Base-by-base conservation (phyloP, 75 land plant species). In the Pseudotsuga menziesii region DNA sequence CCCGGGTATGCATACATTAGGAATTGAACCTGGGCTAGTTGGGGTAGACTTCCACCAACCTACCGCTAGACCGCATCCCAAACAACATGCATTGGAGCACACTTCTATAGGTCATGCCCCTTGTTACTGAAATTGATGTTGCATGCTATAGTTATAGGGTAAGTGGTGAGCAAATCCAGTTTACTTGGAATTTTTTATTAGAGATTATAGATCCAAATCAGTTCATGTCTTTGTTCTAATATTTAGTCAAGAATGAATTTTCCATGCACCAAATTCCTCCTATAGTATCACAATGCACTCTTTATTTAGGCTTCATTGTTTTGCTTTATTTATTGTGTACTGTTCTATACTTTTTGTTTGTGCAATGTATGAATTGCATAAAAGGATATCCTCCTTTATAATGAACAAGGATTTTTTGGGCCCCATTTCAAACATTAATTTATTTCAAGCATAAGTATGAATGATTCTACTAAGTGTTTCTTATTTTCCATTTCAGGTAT, bases 401-500 rank as follows among this genome's bases (percentile, higher is more conserved):
- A 39, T 14, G 14, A 20, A 6, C 57, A 73, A 0, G 59, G 75
- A 44, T 35, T 2, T 41, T n/a, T n/a, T 71, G 15, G 39, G 75
- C 20, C 8, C 5, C 22, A 76, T 76, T 54, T 32, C 14, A 41
- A 14, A 19, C 6, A 17, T 4, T 27, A 61, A 5, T 9, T 22
- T 26, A 19, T 62, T 44, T 44, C 52, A 44, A 44, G 35, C 29
- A 3, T 19, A 64, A 22, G 27, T n/a, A 20, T 8, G 27, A 76
- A 29, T 61, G 19, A 25, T 76, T 16, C 5, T 39, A 11, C 16
- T 61, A 20, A 71, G n/a, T 35, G 6, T 15, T 58, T 52, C 56
- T 60, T 25, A n/a, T n/a, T 81, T 77, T 26, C 70, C 61, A 12
- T 60, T 81, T 63, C 83, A 93, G 92, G 78, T 91, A 12, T 89